Percentiles rank a stretch among this genome's conserved stretches.
Evolutionary conservation across 1,284 basidiomycete species (phyloP).

Genomic region (Porodaedalea pini): DNA sequence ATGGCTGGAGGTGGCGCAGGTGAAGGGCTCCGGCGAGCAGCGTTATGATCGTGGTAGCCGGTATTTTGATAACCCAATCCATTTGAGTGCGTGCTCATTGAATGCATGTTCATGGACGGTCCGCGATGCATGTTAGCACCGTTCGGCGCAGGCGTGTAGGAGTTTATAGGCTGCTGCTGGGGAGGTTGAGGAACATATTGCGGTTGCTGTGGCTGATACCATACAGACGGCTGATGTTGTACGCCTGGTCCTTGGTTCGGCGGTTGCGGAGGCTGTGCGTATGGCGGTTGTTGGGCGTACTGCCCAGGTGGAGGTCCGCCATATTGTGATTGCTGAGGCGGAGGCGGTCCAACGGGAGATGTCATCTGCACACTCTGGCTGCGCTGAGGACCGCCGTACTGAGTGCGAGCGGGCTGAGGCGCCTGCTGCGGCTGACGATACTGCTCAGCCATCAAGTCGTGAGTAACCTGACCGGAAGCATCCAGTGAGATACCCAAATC

Average conservation of each 20-base stretch:
- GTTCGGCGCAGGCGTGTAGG: constrained; percentile 26
- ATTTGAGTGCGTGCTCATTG: constrained; percentile 20
- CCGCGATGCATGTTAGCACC: constrained; percentile 20
- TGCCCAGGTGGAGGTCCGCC: constrained; percentile 7
- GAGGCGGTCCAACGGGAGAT: constrained; percentile 13
- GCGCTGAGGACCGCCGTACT: constrained; percentile 10
- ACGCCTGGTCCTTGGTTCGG: constrained; percentile 9
- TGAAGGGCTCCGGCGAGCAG: constrained; percentile 9
- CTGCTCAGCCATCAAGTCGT: constrained; percentile 74
- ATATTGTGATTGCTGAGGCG: constrained; percentile 9
- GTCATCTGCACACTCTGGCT: constrained; percentile 15
- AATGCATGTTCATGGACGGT: constrained; percentile 5
- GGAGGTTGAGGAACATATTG: constrained; percentile 23
- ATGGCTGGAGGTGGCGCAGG: constrained; percentile 20
- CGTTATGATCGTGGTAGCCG: constrained; percentile 16
- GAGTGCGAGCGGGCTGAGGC: constrained; percentile 18
- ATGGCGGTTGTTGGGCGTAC: constrained; percentile 8
- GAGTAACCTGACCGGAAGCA: constrained; percentile 70
- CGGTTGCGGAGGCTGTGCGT: constrained; percentile 17
- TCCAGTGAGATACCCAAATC: constrained; percentile 75
- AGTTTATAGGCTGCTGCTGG: constrained; percentile 28
- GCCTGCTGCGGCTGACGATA: constrained; percentile 35
- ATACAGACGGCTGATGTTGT: constrained; percentile 10
- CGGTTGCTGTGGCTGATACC: constrained; percentile 29
- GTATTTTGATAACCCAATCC: constrained; percentile 12